Conservation (phyloP, 129 eudicot genomes). For the Arctium lappa region DNA sequence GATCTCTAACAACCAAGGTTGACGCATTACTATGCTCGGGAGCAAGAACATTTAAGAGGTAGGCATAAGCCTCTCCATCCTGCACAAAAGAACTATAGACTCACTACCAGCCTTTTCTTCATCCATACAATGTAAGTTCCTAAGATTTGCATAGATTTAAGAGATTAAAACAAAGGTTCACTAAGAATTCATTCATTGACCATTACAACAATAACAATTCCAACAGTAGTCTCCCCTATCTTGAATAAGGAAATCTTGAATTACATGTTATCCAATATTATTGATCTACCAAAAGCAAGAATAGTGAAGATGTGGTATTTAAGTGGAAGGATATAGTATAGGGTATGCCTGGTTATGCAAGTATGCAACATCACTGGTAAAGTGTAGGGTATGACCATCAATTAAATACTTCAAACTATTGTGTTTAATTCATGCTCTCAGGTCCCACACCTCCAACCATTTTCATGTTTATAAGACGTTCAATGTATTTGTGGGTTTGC, state of each 20-base stretch:
- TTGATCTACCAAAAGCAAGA: neutral
- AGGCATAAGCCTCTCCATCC: conserved; percentile 97
- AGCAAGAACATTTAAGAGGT: conserved; percentile 84
- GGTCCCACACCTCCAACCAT: too few relatives aligned
- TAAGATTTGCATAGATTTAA: neutral
- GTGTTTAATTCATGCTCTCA: too few relatives aligned
- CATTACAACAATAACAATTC: neutral
- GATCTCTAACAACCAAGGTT: conserved; percentile 67
- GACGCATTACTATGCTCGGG: conserved; percentile 84
- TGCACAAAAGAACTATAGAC: conserved; percentile 25
- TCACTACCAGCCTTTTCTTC: neutral
- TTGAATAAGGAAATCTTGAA: neutral
- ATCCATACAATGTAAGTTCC: neutral
- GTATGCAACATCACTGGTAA: too few relatives aligned
- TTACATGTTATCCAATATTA: neutral
- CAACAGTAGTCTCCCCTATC: neutral
- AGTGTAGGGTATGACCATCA: too few relatives aligned
- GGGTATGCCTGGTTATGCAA: neutral
- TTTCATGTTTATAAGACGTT: neutral
- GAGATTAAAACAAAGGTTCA: neutral
- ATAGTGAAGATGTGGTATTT: neutral
- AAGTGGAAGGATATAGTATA: neutral
- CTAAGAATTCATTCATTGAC: neutral
- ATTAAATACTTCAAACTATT: too few relatives aligned
- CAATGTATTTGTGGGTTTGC: neutral